phyloP scores from a whole-genome alignment of 2,329 filamentous ascomycete species.

The Septoria linicola region DNA sequence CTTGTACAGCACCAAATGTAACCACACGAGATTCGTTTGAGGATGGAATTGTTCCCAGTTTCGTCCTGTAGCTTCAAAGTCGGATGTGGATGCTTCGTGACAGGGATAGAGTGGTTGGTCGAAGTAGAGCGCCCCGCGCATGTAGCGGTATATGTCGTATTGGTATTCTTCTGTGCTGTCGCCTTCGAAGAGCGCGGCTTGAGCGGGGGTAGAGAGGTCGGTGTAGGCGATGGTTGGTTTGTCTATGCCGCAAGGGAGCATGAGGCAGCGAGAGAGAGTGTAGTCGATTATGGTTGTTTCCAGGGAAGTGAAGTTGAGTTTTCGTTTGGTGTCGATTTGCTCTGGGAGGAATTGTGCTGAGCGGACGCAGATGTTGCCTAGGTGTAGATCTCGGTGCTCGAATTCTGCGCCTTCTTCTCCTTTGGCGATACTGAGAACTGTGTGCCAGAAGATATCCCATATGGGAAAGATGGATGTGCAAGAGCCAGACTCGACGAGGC shows the following conservation, averaged over 20 bases:
- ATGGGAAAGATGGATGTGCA: slow-evolving; percentile 46
- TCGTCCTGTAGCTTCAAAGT: slow-evolving; percentile 19
- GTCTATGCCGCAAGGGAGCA: slow-evolving; percentile 34
- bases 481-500: slow-evolving; percentile 35
- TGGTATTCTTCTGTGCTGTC: slow-evolving; percentile 52
- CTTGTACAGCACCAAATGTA: slow-evolving; percentile 60
- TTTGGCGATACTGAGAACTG: slow-evolving; percentile 60
- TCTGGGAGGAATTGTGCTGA: slow-evolving; percentile 2
- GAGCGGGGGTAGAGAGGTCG: slow-evolving; percentile 48
- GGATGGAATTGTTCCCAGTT: slow-evolving; percentile 58
- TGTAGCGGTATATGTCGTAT: slow-evolving; percentile 57
- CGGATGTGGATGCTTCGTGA: slow-evolving; percentile 21
- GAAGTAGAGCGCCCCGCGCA: slow-evolving; percentile 44
- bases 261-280: slow-evolving; percentile 61
- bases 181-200: slow-evolving; percentile 47
- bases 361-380: slow-evolving; percentile 64
- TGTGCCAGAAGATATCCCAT: slow-evolving; percentile 67
- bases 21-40: slow-evolving; percentile 63
- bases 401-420: slow-evolving; percentile 61
- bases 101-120: slow-evolving; percentile 41
- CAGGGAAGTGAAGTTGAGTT: slow-evolving; percentile 54
- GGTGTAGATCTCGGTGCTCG: slow-evolving; percentile 66
- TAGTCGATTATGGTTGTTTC: slow-evolving; percentile 68
- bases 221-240: slow-evolving; percentile 43
- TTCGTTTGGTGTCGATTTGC: slow-evolving; percentile 35